Evolutionary conservation across 176 grass and related monocot species (phyloP).

Genomic region (Eremochloa ophiuroides): DNA sequence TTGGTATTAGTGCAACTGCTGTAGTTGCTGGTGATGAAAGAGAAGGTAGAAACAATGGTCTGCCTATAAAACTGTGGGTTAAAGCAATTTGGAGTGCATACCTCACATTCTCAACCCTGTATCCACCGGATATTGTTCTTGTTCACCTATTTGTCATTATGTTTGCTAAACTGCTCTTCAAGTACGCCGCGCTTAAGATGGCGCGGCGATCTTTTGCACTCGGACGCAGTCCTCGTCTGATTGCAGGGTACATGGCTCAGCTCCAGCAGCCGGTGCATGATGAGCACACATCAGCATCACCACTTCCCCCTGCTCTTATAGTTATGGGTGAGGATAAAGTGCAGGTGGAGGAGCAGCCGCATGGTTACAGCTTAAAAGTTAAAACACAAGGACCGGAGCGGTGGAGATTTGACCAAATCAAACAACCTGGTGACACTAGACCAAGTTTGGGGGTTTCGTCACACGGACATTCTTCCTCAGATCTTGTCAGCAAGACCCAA

Average conservation of each 20-base stretch:
- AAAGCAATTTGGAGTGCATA: neutral
- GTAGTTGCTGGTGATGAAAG: neutral
- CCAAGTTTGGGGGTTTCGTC: neutral
- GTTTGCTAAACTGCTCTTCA: neutral
- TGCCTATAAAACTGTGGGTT: neutral
- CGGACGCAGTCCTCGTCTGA: neutral
- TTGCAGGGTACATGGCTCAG: neutral
- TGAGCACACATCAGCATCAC: too few species aligned
- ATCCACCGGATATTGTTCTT: too few species aligned
- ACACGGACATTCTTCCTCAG: too few species aligned
- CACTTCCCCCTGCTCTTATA: neutral
- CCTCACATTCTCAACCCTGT: neutral
- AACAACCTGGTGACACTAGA: neutral
- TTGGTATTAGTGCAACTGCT: neutral
- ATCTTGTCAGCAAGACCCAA: neutral
- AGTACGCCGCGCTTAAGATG: neutral
- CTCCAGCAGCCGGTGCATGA: neutral
- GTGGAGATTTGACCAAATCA: rapidly evolving
- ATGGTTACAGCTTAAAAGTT: neutral
- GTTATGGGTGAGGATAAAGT: neutral
- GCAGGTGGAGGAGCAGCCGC: neutral
- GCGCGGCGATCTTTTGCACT: neutral
- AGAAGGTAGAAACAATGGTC: neutral
- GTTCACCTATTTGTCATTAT: neutral
- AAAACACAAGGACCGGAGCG: neutral